Evolutionary conservation across 192 early-diverging fungal species (phyloP), one percentile per base, ranked within the genome.

Genomic region (Geranomyces michiganensis): DNA sequence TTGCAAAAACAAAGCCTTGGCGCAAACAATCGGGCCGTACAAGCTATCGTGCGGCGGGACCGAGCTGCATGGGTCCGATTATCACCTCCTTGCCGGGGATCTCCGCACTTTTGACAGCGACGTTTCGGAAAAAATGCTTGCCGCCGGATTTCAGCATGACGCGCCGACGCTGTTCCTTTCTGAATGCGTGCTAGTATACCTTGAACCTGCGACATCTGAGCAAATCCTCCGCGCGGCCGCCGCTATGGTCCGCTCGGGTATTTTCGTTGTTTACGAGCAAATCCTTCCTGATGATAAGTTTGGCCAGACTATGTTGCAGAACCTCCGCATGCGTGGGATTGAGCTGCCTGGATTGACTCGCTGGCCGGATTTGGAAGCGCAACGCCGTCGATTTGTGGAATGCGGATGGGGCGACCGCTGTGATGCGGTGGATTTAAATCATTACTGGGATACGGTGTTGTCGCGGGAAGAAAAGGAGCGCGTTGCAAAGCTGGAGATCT

Each of bases 171-270:
- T 99, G 46, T 93, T 96, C 62, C 70, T 99, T 7, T 93, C 95
- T 63, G 97, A 99, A 77, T 97, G 95, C 53, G 93, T 96, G 21
- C 79, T 97, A 41, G 90, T 99, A 8, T 99, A 99, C 78, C 74
- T 97, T 29, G 83, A 88, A 36, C 85, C 93, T 0, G 19, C 62
- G 10, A 78, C 85, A 56, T 88, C 92, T 0, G 83, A 90, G 47
- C 47, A 47, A 3, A 90, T 99, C 43, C 59, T 99, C 4, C 10
- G 13, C 1, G 55, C 72, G 32, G 77, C 71, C 7, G 14, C 59
- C 1, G 32, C 72, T 9, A 27, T 70, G 17, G 47, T 36, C 17
- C 45, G 21, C 31, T 22, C 56, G n/a, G 68, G 67, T 30, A 36
- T 89, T 17, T 91, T 96, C 67, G 69, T 94, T 15, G 81, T 91